Base-by-base conservation (phyloP, 2,329 filamentous ascomycete species). In the Penicillium palitans region DNA sequence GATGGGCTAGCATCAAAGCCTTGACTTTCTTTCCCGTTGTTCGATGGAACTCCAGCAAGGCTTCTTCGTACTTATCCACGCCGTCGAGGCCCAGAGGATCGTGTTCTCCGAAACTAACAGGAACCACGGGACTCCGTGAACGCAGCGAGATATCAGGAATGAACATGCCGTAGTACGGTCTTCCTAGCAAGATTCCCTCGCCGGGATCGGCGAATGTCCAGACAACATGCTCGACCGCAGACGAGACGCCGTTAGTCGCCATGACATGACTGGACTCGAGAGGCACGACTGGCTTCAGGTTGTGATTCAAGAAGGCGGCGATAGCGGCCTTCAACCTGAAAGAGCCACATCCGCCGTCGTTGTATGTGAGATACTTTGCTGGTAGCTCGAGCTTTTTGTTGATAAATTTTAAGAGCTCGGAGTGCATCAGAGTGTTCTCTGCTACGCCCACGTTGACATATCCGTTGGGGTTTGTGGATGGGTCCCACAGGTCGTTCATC, bases 381-480 rank as follows among this genome's bases (percentile, higher is more conserved):
- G 70, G 67, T 1, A 76, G 50, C 2, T 74, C 65, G 7, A 79
- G 62, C 45, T 77, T 76, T 2, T 64, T 62, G 62, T 80, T 77
- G 31, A 72, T 51, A 79, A 79, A 79, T 21, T 76, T 64, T 2
- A 75, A 67, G 3, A 84, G 72, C 3, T 72, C 65, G 19, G 75
- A 64, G 55, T 83, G 81, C 81, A 84, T 82, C 42, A 84, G 74
- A 0, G 70, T 68, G 64, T 84, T 84, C 66, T 84, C 82, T 6
- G 82, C 82, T 1, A 84, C 72, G 1, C 81, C 81, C 0, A 84
- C 73, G 57, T 78, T 82, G 33, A 83, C 70, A 59, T 78, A 81
- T 27, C 81, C 81, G 15, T 69, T 62, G 0, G 69, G 69, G 41
- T 71, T 71, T 19, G 57, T 65, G 2, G 58, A 19, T n/a, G 76